phyloP scores from a whole-genome alignment of 148 eudicot species.

The Arbutus unedo region DNA sequence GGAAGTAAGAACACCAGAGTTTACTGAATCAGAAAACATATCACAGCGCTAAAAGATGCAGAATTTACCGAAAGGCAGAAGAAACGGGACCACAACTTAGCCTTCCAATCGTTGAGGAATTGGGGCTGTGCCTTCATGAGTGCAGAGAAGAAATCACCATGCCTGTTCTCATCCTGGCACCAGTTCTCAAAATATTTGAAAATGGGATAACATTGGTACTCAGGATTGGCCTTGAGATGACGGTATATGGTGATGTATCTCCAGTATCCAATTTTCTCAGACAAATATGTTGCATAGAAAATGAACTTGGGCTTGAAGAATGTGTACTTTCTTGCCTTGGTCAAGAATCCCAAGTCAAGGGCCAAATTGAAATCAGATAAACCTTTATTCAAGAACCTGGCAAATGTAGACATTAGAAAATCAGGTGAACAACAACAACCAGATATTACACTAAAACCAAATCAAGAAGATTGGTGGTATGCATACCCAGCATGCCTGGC shows the following conservation, averaged over 20 bases:
- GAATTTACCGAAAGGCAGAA: conserved; percentile 88
- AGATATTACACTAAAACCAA: neutral
- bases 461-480: neutral
- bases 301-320: conserved; percentile 99
- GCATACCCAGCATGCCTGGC: conserved; percentile 98
- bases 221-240: conserved; percentile 88
- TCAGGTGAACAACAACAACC: neutral
- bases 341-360: conserved; percentile 86
- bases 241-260: conserved; percentile 96
- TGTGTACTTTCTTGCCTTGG: conserved; percentile 96
- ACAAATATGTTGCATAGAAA: conserved; percentile 91
- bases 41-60: neutral
- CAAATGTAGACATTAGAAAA: neutral
- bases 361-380: conserved; percentile 95
- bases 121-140: conserved; percentile 97
- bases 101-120: conserved; percentile 99
- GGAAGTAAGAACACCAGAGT: neutral
- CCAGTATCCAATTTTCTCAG: conserved; percentile 99
- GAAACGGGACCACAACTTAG: conserved; percentile 93
- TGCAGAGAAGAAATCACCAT: conserved; percentile 99
- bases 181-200: conserved; percentile 99
- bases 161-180: conserved; percentile 99
- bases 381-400: conserved; percentile 97
- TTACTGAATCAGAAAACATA: neutral
- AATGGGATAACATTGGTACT: conserved; percentile 87